Evolutionary conservation across 345 rosid species (phyloP).

Genomic region (Ailanthus altissimus): DNA sequence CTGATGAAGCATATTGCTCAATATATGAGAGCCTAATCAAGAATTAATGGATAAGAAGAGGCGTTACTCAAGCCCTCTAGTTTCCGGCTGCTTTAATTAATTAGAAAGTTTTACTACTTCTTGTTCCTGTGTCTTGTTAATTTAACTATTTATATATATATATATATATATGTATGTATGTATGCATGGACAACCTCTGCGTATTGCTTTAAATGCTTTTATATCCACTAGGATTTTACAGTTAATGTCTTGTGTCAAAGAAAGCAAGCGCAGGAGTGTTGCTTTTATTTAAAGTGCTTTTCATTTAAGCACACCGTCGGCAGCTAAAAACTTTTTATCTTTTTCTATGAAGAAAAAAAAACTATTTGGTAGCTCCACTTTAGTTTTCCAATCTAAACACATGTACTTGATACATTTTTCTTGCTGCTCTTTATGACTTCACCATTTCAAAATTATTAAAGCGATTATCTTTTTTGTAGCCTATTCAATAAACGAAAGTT

Average conservation of each 20-base stretch:
- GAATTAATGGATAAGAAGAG: background rate
- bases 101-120: background rate
- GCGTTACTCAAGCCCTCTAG: background rate
- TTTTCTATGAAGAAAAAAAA: background rate
- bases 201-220: background rate
- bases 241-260: background rate
- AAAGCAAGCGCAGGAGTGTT: conserved; percentile 11
- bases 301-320: background rate
- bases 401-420: no score
- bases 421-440: no score
- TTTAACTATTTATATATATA: background rate
- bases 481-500: no score
- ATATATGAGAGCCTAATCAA: no score
- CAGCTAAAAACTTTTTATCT: background rate
- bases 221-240: background rate
- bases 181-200: background rate
- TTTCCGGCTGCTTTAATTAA: background rate
- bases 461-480: no score
- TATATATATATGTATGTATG: no score
- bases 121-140: background rate
- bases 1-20: no score
- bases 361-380: no score
- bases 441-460: no score
- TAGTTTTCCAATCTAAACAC: no score
- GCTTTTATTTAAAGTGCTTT: background rate